phyloP scores from a whole-genome alignment of 2,329 filamentous ascomycete genomes.

The Cadophora gregata region DNA sequence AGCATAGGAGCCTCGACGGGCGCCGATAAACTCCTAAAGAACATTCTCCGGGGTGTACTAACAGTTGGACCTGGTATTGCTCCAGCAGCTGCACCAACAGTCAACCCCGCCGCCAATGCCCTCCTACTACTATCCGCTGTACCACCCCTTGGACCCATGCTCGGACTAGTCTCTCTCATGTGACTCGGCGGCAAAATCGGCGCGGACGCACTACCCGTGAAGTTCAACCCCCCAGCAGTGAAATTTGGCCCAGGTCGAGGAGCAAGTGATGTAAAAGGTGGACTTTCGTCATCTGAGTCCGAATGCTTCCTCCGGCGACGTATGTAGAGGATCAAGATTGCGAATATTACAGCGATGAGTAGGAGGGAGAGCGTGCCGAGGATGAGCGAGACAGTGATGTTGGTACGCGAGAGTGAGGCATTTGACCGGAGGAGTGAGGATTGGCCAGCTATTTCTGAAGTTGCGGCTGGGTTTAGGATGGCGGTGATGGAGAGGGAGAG shows the following conservation, averaged over 20 bases:
- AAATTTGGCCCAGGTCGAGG: constrained; percentile 20
- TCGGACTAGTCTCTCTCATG: constrained; percentile 20
- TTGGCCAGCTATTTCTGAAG: constrained; percentile 13
- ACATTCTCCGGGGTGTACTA: background rate
- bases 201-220: background rate
- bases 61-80: background rate
- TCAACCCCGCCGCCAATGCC: background rate
- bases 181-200: background rate
- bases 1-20: constrained; percentile 13
- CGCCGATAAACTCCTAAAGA: constrained; percentile 10
- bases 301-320: constrained; percentile 12
- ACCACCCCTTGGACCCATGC: constrained; percentile 23
- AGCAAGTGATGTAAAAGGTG: constrained; percentile 23
- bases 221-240: background rate
- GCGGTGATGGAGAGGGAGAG: constrained; percentile 19
- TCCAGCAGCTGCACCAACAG: background rate
- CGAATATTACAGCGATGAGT: constrained; percentile 12
- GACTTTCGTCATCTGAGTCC: constrained; percentile 11
- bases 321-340: constrained; percentile 21
- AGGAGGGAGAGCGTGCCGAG: constrained; percentile 19
- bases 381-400: constrained; percentile 22
- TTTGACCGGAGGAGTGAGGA: constrained; percentile 21
- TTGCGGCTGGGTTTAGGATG: constrained; percentile 17
- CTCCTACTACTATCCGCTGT: constrained; percentile 13
- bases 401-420: constrained; percentile 17